Evolutionary conservation across 75 land plant species (phyloP).

Genomic region (Pseudotsuga menziesii): DNA sequence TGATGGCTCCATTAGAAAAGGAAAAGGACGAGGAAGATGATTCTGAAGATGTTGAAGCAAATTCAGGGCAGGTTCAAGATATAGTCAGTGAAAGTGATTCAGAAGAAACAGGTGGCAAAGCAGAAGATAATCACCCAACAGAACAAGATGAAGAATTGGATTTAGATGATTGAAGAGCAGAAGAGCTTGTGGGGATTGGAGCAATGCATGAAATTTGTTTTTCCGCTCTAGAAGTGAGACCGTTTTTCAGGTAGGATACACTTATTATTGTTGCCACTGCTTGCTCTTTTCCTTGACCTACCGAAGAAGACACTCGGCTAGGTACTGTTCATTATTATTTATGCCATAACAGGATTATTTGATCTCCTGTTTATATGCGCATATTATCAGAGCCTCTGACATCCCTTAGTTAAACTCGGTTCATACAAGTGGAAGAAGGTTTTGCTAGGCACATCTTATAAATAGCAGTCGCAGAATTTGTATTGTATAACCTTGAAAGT

Average conservation of each 20-base stretch:
- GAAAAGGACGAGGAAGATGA: slow-evolving; percentile 17
- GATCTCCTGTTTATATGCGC: not conserved
- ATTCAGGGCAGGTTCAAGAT: slow-evolving; percentile 10
- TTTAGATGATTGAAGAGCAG: slow-evolving; percentile 6
- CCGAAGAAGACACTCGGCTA: not conserved
- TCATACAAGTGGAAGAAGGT: slow-evolving; percentile 1
- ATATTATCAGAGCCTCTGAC: not conserved
- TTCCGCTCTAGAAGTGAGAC: not conserved
- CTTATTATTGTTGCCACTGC: not conserved
- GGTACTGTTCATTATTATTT: not conserved
- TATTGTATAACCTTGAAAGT: slow-evolving; percentile 2
- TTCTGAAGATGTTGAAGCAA: slow-evolving; percentile 2
- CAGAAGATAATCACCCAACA: slow-evolving; percentile 1
- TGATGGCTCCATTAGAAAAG: slow-evolving; percentile 5
- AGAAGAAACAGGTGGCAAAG: slow-evolving; percentile 6
- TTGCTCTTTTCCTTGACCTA: not conserved
- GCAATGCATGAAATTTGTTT: not conserved
- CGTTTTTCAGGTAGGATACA: not conserved
- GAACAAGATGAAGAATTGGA: slow-evolving; percentile 12
- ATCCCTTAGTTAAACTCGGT: not conserved
- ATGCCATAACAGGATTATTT: not conserved
- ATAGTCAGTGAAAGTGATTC: not conserved
- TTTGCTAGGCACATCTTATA: not conserved
- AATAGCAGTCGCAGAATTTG: not conserved
- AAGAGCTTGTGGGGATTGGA: not conserved